A percentile compares a stretch with the other conserved stretches of the same genome.
Conservation (phyloP, 2,329 filamentous ascomycete species). For the Sordariomycetes sp. region DNA sequence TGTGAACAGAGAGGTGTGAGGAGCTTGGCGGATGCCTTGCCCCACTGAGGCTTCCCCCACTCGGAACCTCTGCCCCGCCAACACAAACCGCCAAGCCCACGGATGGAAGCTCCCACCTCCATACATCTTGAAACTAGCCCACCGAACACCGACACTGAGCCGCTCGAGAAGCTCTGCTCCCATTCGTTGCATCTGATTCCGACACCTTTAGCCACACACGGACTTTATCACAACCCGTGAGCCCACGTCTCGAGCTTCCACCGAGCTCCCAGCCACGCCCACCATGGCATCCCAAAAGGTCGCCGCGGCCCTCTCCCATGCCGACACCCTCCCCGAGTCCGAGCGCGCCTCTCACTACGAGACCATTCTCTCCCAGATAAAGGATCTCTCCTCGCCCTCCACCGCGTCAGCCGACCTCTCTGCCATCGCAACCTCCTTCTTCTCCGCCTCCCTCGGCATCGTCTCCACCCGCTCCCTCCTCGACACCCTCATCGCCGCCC, state of each 20-base stretch:
- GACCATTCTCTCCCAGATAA: constrained; percentile 28
- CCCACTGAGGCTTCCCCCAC: neutral
- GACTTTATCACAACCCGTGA: neutral
- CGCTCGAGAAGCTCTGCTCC: too few relatives aligned
- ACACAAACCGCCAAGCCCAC: neutral
- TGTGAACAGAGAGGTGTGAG: too few relatives aligned
- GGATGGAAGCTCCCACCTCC: neutral
- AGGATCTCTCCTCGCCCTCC: constrained; percentile 22
- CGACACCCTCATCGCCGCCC: constrained; percentile 47
- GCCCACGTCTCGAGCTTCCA: neutral
- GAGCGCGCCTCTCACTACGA: constrained; percentile 34
- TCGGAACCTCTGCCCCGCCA: neutral
- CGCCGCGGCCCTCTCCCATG: constrained; percentile 26
- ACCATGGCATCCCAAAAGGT: constrained; percentile 26
- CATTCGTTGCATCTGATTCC: too few relatives aligned
- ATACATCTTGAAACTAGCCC: neutral
- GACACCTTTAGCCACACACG: too few relatives aligned
- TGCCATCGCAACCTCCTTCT: constrained; percentile 52
- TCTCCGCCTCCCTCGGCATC: constrained; percentile 58
- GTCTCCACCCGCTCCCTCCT: constrained; percentile 64
- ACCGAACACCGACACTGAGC: neutral
- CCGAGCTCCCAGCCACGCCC: neutral
- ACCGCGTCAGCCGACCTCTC: constrained; percentile 43
- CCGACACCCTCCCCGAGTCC: constrained; percentile 18
- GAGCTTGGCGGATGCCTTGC: neutral